A percentile compares a stretch with the other conserved stretches of the same genome.
phyloP scores from a whole-genome alignment of 192 early-diverging fungal genomes.

The Mortierella hygrophila region DNA sequence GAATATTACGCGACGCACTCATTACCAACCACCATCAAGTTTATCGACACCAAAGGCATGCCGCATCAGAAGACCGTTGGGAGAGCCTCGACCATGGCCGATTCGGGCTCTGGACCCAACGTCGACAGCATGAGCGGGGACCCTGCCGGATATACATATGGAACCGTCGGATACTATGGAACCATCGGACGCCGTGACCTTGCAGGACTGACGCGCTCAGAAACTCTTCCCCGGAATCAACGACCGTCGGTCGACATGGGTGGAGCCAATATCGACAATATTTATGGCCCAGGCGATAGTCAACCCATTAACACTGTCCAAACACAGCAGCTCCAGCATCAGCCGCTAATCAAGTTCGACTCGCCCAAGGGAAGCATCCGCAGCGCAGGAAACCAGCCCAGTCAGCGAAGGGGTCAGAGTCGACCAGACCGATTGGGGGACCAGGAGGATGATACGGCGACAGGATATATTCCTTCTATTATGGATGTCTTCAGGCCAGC shows the following conservation, averaged over 20 bases:
- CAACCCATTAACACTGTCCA: slow-evolving; percentile 11
- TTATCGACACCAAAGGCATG: slow-evolving; percentile 42
- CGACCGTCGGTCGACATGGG: slow-evolving; percentile 3
- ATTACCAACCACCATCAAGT: slow-evolving; percentile 33
- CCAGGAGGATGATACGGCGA: background rate
- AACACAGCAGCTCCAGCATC: slow-evolving; percentile 27
- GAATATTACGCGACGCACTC: slow-evolving; percentile 48
- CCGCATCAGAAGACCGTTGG: slow-evolving; percentile 31
- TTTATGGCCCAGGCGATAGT: slow-evolving; percentile 23
- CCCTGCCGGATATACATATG: slow-evolving; percentile 8
- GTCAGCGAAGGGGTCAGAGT: background rate
- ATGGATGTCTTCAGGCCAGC: slow-evolving; percentile 32
- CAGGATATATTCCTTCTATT: slow-evolving; percentile 39
- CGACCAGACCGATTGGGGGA: background rate
- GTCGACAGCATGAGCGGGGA: background rate
- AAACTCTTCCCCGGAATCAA: background rate
- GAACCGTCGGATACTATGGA: slow-evolving; percentile 37
- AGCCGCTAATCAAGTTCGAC: slow-evolving; percentile 41
- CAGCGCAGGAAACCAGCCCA: slow-evolving; percentile 14
- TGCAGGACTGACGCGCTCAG: background rate
- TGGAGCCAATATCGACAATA: slow-evolving; percentile 11
- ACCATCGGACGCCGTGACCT: slow-evolving; percentile 17
- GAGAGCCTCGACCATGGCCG: background rate
- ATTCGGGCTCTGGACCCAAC: background rate
- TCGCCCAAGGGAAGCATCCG: slow-evolving; percentile 22